A percentile compares a stretch with the other conserved stretches of the same genome.
Conservation (phyloP, 305 asterid species). For the Salvia sclarea region DNA sequence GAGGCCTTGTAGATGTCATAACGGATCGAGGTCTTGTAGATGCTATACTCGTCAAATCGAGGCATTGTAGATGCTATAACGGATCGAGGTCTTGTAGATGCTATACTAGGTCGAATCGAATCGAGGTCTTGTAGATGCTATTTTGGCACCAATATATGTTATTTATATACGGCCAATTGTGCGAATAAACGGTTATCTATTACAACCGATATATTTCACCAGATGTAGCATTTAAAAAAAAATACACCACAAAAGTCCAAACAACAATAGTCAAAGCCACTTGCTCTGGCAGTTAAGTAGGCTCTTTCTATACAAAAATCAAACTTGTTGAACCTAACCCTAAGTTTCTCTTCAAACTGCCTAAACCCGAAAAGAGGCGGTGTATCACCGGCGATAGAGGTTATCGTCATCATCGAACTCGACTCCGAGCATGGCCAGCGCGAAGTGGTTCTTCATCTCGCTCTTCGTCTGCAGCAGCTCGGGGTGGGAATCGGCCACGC, state of each 20-base stretch:
- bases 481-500: conserved; percentile 37
- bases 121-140: background rate
- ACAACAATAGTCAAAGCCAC: conserved; percentile 21
- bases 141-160: background rate
- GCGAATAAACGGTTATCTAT: background rate
- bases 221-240: conserved; percentile 1
- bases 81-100: background rate
- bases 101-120: background rate
- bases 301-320: conserved; percentile 43
- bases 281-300: conserved; percentile 13
- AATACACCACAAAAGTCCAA: background rate
- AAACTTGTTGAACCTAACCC: conserved; percentile 36
- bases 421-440: conserved; percentile 84
- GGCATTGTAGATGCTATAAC: background rate
- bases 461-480: conserved; percentile 59
- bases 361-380: background rate
- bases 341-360: conserved; percentile 23
- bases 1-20: background rate
- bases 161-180: background rate
- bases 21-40: too few relatives aligned
- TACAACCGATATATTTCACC: background rate
- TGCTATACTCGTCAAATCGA: too few relatives aligned
- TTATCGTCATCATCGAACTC: conserved; percentile 64
- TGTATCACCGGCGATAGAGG: conserved; percentile 51
- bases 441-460: conserved; percentile 73